Evolutionary conservation across 768 basidiomycete species (phyloP), one percentile per base, ranked within the genome.

Genomic region (Lepiota venenata): DNA sequence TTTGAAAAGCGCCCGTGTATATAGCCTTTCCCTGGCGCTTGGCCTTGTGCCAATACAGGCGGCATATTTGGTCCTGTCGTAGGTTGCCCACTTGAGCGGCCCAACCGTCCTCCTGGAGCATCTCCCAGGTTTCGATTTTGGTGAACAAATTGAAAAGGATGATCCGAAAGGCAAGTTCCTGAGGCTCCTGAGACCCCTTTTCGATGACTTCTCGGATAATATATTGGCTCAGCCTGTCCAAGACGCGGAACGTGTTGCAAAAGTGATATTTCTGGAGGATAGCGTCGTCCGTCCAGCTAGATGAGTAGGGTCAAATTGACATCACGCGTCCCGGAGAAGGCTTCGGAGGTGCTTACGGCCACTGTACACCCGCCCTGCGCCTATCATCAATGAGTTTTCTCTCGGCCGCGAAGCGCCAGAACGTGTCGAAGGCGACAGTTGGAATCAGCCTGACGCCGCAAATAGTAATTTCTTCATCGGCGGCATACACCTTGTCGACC

Each of bases 181-280:
- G 67, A 18, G 78, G 76, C 27, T 73, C 68, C 60, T 84, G 83
- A 2, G 81, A 72, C 37, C 88, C 88, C 61, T 81, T 80, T 59
- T 84, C 76, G 57, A 91, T 83, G 56, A 92, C 87, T 52, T 88
- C 77, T 5, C 66, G 61, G 29, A 92, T 75, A 53, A 91, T 72
- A 58, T 77, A 92, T 60, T 92, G 90, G 27, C 79, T 81, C 15
- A 76, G 76, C 35, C 81, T 82, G 70, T 92, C 90, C 41, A 84
- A 75, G 7, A 90, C 81, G 35, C 90, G 86, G 63, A 78, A 92
- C 0, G 85, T 80, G 61, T 90, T 89, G 69, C 87, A 89, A 64
- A 90, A 91, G 27, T 74, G 75, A 59, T 82, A 76, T 11, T 70
- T 62, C 2, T 64, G 72, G 16, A 92, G 71, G 47, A 85, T 80